These are phyloP conservation scores for Trametes versicolor DNA, from an alignment of 1,284 basidiomycete genomes.

Conservation along the genomic window DNA sequence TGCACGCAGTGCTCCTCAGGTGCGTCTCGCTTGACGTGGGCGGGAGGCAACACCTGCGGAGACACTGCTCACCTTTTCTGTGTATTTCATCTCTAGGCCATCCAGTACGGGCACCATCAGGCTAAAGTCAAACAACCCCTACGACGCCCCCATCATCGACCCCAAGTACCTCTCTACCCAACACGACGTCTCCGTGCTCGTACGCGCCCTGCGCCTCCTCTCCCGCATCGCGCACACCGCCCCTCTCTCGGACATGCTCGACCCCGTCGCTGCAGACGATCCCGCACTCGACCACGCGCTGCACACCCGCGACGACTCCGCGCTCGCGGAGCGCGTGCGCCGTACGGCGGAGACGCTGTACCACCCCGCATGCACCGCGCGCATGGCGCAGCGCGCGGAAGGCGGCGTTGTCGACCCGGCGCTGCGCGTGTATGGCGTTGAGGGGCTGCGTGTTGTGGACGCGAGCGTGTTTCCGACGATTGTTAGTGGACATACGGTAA, in stretches of 20 bases:
- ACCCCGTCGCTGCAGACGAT: conserved; percentile 44
- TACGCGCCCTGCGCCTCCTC: conserved; percentile 61
- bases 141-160: conserved; percentile 55
- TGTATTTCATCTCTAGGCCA: conserved; percentile 45
- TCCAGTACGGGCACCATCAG: conserved; percentile 53
- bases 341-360: conserved; percentile 65
- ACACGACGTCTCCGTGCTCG: conserved; percentile 64
- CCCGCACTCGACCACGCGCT: conserved; percentile 42
- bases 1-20: conserved; percentile 46
- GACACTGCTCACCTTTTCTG: background rate
- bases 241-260: conserved; percentile 59
- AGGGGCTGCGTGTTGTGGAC: conserved; percentile 64
- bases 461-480: conserved; percentile 67
- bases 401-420: conserved; percentile 52
- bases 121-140: conserved; percentile 52
- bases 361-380: conserved; percentile 66
- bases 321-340: conserved; percentile 49
- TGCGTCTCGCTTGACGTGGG: conserved; percentile 25
- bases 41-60: no score
- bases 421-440: conserved; percentile 50
- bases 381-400: conserved; percentile 62
- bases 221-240: conserved; percentile 59
- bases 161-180: conserved; percentile 61
- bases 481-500: conserved; percentile 69
- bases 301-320: conserved; percentile 41